Base-by-base conservation (phyloP, 768 basidiomycete species). In the Xerocomellus amylosporus region DNA sequence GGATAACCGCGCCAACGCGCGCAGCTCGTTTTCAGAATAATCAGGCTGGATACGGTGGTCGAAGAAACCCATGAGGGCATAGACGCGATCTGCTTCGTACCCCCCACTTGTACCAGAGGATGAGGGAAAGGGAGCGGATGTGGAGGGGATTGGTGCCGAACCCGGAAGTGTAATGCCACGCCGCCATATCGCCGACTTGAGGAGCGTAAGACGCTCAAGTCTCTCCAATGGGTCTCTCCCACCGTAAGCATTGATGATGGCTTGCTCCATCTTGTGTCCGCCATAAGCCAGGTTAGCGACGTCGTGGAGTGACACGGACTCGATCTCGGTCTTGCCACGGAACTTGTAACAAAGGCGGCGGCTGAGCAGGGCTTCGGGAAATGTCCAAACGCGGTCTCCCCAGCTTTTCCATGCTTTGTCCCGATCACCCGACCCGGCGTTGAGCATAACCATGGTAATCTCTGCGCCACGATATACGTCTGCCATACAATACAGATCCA, bases 31-130 rank as follows among this genome's bases (percentile, higher is more conserved):
- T 26, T 64, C 62, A 1, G 43, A 31, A 8, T 41, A 47, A 22
- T 49, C 56, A 1, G 62, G 62, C 44, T 56, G 49, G 19, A 63
- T 63, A 1, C 62, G 54, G 17, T 60, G 62, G n/a, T 64, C 55
- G 31, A 64, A 64, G 39, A 64, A 64, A 10, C 62, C 62, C 62
- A 63, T 63, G 30, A 63, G 42, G 8, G 62, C 62, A 13, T 63
- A 63, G 1, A 63, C 62, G 13, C 50, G 53, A 34, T 64, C 58
- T 14, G 62, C 62, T 22, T 53, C 47, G 30, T 64, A 63, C 5
- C 33, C 22, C 13, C 49, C 41, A 24, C 4, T 31, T 10, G 17
- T 30, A 14, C 2, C 1, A 33, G 30, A 20, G n/a, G 30, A 9
- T 4, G 31, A 28, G 1, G 28, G 28, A 2, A 28, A 28, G 28